phyloP scores from a whole-genome alignment of 192 early-diverging fungal species.

The Coemansia reversa region DNA sequence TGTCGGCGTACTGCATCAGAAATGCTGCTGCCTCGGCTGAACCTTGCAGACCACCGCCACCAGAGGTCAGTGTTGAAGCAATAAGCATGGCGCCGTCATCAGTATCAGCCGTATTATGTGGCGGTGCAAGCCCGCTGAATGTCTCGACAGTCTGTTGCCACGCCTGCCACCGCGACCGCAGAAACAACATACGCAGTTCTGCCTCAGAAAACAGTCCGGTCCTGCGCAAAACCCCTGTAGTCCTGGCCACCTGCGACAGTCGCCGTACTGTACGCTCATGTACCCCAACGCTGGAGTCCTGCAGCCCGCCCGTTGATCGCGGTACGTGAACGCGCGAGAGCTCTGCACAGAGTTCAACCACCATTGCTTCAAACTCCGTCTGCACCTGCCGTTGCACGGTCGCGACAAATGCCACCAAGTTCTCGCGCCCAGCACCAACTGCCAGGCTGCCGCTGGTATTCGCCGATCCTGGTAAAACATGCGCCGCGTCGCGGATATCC shows the following conservation, averaged over 20 bases:
- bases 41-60: neutral
- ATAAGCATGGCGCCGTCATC: neutral
- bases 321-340: conserved; percentile 25
- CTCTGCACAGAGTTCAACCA: conserved; percentile 38
- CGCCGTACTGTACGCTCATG: conserved; percentile 40
- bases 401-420: conserved; percentile 32
- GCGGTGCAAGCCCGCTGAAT: conserved; percentile 30
- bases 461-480: conserved; percentile 30
- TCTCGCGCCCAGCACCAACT: conserved; percentile 12
- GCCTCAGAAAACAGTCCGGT: conserved; percentile 38
- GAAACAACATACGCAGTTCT: conserved; percentile 45
- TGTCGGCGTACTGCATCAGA: conserved; percentile 31
- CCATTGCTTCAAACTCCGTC: conserved; percentile 48
- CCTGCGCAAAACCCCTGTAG: conserved; percentile 41
- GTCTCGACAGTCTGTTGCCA: conserved; percentile 38
- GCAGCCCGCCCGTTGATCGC: neutral
- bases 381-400: conserved; percentile 44
- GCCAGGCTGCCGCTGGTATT: neutral
- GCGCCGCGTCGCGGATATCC: conserved; percentile 40
- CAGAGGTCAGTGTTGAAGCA: too few species aligned
- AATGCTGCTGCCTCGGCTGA: conserved; percentile 34
- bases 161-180: conserved; percentile 51
- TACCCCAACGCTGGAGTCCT: neutral
- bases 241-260: conserved; percentile 37
- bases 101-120: neutral